A percentile compares a stretch with the other conserved stretches of the same genome.
Conservation (phyloP, 169 alveolate species). For the Plasmodium gaboni region DNA sequence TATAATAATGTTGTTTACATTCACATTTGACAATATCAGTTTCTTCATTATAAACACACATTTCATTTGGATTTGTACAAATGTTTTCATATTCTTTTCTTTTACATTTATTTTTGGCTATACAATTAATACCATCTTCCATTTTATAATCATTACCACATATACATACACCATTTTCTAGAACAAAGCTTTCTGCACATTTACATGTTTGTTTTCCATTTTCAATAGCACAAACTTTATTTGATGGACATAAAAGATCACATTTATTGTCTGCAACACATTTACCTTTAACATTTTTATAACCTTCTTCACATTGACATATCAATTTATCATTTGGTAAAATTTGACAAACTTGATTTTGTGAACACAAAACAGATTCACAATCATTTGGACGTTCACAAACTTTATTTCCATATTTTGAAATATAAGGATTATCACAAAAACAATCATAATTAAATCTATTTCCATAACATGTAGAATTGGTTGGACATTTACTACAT, state of each 20-base stretch:
- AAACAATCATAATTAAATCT: slow-evolving; percentile 24
- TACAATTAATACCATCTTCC: slow-evolving; percentile 5
- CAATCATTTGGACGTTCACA: slow-evolving; percentile 25
- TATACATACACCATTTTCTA: slow-evolving; percentile 22
- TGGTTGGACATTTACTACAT: background rate
- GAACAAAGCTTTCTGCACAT: slow-evolving; percentile 7
- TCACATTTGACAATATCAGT: slow-evolving; percentile 21
- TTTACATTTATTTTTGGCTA: slow-evolving; percentile 53
- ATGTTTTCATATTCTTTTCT: slow-evolving; percentile 28
- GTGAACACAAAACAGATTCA: background rate
- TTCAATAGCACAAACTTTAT: slow-evolving; percentile 27
- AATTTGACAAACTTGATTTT: slow-evolving; percentile 23
- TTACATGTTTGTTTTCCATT: slow-evolving; percentile 23
- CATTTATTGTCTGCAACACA: slow-evolving; percentile 30
- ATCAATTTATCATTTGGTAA: background rate
- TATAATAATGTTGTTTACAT: slow-evolving; percentile 13
- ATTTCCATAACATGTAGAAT: slow-evolving; percentile 53
- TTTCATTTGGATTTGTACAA: slow-evolving; percentile 27
- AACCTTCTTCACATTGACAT: slow-evolving; percentile 32
- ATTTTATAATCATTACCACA: background rate
- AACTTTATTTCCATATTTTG: background rate
- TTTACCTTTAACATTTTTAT: slow-evolving; percentile 23
- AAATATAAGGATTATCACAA: slow-evolving; percentile 41
- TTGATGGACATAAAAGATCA: slow-evolving; percentile 39
- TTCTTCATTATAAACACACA: slow-evolving; percentile 28